A percentile compares a stretch with the other conserved stretches of the same genome.
Conservation (phyloP, 2,329 filamentous ascomycete species). For the Arachnomyces sp. region DNA sequence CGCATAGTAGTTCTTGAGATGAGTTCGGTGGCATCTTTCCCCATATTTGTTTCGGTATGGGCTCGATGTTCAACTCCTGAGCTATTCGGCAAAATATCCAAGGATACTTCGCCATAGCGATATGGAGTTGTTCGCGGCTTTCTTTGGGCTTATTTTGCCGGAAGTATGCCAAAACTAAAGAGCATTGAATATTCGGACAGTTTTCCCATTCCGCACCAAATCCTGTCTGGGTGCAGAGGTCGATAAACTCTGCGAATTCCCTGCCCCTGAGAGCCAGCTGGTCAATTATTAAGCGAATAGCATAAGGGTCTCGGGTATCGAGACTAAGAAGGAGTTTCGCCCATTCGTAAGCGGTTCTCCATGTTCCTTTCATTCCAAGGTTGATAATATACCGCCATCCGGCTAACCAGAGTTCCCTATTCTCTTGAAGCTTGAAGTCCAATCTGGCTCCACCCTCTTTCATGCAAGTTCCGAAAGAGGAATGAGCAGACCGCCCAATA, state of each 20-base stretch:
- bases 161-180: constrained; percentile 66
- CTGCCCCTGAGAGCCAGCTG: constrained; percentile 74
- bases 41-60: constrained; percentile 74
- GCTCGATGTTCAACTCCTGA: constrained; percentile 68
- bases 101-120: constrained; percentile 65
- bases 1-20: constrained; percentile 61
- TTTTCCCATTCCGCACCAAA: constrained; percentile 46
- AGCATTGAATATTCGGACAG: constrained; percentile 67
- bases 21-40: constrained; percentile 61
- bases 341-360: constrained; percentile 90
- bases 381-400: constrained; percentile 83
- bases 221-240: constrained; percentile 51
- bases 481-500: constrained; percentile 81
- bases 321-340: constrained; percentile 73
- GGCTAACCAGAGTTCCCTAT: constrained; percentile 86
- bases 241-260: constrained; percentile 67
- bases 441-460: constrained; percentile 71
- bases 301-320: constrained; percentile 73
- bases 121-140: constrained; percentile 57
- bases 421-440: constrained; percentile 74
- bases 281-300: constrained; percentile 71
- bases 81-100: constrained; percentile 81
- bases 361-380: constrained; percentile 83
- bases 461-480: constrained; percentile 69
- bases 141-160: constrained; percentile 60